Evolutionary conservation across 2,329 filamentous ascomycete genomes (phyloP).

Genomic region (Penicillium crustosum): DNA sequence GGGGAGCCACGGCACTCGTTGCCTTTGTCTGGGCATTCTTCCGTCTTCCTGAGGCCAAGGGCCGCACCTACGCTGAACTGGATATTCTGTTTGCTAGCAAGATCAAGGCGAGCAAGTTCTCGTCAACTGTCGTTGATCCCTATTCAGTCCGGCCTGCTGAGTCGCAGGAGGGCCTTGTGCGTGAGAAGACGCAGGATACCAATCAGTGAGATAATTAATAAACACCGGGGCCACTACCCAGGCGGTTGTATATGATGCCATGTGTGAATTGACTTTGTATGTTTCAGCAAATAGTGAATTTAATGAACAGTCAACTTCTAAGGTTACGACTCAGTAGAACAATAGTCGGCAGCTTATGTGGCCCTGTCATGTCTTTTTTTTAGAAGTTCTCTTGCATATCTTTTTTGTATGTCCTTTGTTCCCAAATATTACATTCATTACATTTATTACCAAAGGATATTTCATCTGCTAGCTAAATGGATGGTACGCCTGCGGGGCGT

Average conservation of each 20-base stretch:
- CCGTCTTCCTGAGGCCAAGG: constrained; percentile 41
- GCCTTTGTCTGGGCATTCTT: constrained; percentile 40
- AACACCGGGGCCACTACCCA: background rate
- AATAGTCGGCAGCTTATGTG: no score
- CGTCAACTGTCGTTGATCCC: constrained; percentile 20
- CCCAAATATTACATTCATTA: no score
- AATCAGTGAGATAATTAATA: constrained; percentile 9
- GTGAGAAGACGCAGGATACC: constrained; percentile 5
- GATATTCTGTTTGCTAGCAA: constrained; percentile 44
- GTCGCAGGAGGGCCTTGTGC: constrained; percentile 22
- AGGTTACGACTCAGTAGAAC: no score
- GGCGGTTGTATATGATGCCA: background rate
- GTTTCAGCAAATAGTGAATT: background rate
- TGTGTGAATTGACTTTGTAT: background rate
- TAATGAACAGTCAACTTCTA: background rate
- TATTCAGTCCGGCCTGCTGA: constrained; percentile 13
- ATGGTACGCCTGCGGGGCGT: no score
- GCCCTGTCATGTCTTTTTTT: no score
- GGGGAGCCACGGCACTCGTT: constrained; percentile 31
- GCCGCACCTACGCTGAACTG: constrained; percentile 42
- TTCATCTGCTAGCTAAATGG: no score
- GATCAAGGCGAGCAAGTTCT: constrained; percentile 38
- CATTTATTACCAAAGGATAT: no score
- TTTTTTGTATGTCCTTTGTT: no score
- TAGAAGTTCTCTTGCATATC: no score